These are phyloP conservation scores for Penicillium oxalicum DNA, from an alignment of 2,329 filamentous ascomycete species.

Conservation along the genomic window DNA sequence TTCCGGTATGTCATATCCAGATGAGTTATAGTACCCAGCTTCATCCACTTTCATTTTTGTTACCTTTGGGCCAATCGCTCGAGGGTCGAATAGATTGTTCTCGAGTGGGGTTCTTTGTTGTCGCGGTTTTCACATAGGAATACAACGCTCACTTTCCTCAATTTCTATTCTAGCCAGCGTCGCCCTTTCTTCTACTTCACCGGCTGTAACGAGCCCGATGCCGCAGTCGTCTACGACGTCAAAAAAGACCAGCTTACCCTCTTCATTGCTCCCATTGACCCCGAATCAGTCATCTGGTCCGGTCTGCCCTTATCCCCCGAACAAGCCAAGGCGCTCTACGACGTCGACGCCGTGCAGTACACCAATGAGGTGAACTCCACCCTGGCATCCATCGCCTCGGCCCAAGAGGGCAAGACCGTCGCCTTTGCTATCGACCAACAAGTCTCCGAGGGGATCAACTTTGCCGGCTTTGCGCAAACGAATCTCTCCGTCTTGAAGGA, in stretches of 20 bases:
- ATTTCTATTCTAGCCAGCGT: constrained; percentile 60
- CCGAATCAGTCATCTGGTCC: constrained; percentile 89
- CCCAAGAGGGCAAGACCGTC: constrained; percentile 41
- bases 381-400: constrained; percentile 48
- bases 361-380: constrained; percentile 69
- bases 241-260: constrained; percentile 66
- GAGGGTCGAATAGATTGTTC: too few species aligned
- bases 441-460: constrained; percentile 64
- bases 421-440: constrained; percentile 75
- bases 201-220: constrained; percentile 75
- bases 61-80: too few species aligned
- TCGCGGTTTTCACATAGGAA: too few species aligned
- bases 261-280: constrained; percentile 81
- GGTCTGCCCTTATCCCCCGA: constrained; percentile 73
- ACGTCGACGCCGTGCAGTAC: constrained; percentile 71
- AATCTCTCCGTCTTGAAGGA: constrained; percentile 56
- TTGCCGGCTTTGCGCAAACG: constrained; percentile 62
- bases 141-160: not conserved
- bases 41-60: too few species aligned
- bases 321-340: constrained; percentile 70
- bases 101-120: too few species aligned
- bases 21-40: not conserved
- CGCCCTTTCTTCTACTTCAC: constrained; percentile 94
- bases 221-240: constrained; percentile 75
- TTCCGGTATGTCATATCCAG: constrained; percentile 57